These are phyloP conservation scores for Gastrolobium villosum DNA, from an alignment of 306 rosid species.

Conservation along the genomic window DNA sequence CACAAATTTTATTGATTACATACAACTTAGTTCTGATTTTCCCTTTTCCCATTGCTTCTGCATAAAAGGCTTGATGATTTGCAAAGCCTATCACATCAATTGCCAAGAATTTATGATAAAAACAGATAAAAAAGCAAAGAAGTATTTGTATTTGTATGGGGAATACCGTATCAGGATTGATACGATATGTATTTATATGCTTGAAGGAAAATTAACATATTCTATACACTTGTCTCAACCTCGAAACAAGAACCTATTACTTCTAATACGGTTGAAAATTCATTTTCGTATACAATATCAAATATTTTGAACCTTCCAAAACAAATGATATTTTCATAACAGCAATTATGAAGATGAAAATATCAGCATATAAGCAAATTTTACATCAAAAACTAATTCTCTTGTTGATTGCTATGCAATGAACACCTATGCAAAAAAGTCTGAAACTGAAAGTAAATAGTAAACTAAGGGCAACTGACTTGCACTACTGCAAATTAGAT, in stretches of 20 bases:
- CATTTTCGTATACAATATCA: neutral
- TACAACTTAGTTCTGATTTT: neutral
- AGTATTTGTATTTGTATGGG: too few species aligned
- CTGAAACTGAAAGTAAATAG: slow-evolving; percentile 1
- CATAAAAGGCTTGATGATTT: slow-evolving; percentile 3
- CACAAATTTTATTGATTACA: neutral
- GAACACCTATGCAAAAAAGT: neutral
- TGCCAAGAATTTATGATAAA: neutral
- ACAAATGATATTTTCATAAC: neutral
- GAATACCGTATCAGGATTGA: too few species aligned
- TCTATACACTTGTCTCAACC: neutral
- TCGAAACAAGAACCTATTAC: neutral
- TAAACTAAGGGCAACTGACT: neutral
- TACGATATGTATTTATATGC: too few species aligned
- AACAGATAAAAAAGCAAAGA: too few species aligned
- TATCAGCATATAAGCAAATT: neutral
- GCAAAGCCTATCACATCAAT: neutral
- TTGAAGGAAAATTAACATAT: too few species aligned
- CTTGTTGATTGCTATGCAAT: too few species aligned
- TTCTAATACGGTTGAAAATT: neutral
- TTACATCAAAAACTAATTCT: neutral
- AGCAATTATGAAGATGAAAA: neutral
- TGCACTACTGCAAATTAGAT: neutral
- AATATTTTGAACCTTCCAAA: neutral
- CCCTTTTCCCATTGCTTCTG: neutral